Evolutionary conservation across 2,329 filamentous ascomycete genomes (phyloP).

Genomic region (Venturia oleaginea): DNA sequence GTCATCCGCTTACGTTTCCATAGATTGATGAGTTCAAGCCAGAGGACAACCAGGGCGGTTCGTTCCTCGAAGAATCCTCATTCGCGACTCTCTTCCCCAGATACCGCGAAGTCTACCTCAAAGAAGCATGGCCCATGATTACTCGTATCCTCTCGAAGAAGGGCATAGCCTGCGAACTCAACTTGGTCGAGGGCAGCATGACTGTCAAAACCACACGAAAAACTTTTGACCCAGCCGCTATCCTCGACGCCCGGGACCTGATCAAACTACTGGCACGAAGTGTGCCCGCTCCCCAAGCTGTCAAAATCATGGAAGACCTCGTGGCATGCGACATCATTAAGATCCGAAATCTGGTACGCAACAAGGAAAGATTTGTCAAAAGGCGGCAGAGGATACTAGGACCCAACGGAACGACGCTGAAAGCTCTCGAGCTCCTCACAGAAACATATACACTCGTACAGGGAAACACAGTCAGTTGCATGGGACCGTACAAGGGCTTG

Average conservation of each 20-base stretch:
- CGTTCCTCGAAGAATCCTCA: slow-evolving; percentile 77
- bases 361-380: slow-evolving; percentile 95
- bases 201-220: slow-evolving; percentile 89
- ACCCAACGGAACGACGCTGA: slow-evolving; percentile 83
- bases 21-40: slow-evolving; percentile 75
- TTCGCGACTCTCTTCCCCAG: slow-evolving; percentile 71
- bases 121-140: slow-evolving; percentile 85
- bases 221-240: slow-evolving; percentile 84
- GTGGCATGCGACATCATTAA: slow-evolving; percentile 94
- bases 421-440: slow-evolving; percentile 87
- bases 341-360: slow-evolving; percentile 79
- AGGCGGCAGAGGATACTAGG: slow-evolving; percentile 86
- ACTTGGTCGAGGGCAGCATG: slow-evolving; percentile 94
- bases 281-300: slow-evolving; percentile 83
- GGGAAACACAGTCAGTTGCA: slow-evolving; percentile 85
- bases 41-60: slow-evolving; percentile 74
- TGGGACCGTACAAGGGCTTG: slow-evolving; percentile 86
- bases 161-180: slow-evolving; percentile 83
- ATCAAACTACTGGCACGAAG: slow-evolving; percentile 88
- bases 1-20: neutral
- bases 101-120: slow-evolving; percentile 90
- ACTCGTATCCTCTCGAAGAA: slow-evolving; percentile 78
- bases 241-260: slow-evolving; percentile 86
- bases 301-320: slow-evolving; percentile 90
- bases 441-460: slow-evolving; percentile 90